These are phyloP conservation scores for Solanum medicagineum DNA, from an alignment of 257 asterid genomes.

Conservation along the genomic window DNA sequence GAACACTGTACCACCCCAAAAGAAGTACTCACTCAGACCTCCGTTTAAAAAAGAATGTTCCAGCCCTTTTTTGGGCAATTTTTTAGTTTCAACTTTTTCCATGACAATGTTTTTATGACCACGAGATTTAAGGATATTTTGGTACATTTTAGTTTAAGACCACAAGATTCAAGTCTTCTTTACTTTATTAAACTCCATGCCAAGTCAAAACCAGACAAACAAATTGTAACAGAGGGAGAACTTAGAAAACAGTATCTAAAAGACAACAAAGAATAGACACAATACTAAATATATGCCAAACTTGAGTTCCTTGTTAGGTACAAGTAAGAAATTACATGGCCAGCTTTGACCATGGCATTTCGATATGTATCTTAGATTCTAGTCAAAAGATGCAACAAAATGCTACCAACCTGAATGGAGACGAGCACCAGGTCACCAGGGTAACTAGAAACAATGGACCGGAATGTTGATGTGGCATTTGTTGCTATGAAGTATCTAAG, in stretches of 20 bases:
- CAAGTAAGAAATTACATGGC: not conserved
- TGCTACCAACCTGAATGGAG: constrained; percentile 56
- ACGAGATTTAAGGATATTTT: too few species aligned
- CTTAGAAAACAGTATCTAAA: not conserved
- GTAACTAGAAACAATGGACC: constrained; percentile 66
- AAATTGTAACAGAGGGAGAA: too few species aligned
- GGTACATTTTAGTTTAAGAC: too few species aligned
- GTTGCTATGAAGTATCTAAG: constrained; percentile 67
- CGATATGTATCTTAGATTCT: not conserved
- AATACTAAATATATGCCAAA: not conserved
- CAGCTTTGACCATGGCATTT: not conserved
- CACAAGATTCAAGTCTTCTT: too few species aligned
- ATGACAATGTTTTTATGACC: too few species aligned
- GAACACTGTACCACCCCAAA: too few species aligned
- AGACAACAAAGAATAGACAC: not conserved
- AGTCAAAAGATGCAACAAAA: not conserved
- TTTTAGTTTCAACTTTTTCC: too few species aligned
- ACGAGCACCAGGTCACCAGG: constrained; percentile 74
- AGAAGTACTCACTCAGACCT: too few species aligned
- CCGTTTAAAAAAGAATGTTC: too few species aligned
- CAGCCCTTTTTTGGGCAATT: too few species aligned
- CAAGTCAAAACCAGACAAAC: too few species aligned
- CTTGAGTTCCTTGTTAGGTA: not conserved
- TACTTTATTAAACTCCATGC: too few species aligned
- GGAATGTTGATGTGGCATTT: constrained; percentile 80